Conservation (phyloP, 495 filamentous ascomycete species). For the Podospora pseudocomata region DNA sequence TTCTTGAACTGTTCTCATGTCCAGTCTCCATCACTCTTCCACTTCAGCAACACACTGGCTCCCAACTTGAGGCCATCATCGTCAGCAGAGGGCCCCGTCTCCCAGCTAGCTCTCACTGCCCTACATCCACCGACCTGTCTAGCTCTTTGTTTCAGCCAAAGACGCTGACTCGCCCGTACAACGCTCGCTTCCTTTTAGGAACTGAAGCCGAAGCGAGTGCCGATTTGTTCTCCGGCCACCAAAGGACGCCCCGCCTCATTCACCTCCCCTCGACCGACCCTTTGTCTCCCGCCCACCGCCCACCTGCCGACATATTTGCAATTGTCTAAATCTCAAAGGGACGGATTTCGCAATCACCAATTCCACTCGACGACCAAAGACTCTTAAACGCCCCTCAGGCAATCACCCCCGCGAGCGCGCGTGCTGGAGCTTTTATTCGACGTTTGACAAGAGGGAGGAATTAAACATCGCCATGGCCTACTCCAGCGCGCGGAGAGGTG, state of each 20-base stretch:
- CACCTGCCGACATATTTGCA: not conserved
- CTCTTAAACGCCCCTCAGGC: not conserved
- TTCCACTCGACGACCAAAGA: not conserved
- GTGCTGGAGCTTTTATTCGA: not conserved
- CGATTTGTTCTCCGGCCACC: slow-evolving; percentile 2
- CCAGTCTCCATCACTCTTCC: slow-evolving; percentile 7
- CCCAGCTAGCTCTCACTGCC: not conserved
- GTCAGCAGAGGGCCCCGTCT: not conserved
- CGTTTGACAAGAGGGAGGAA: slow-evolving; percentile 1
- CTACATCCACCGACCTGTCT: not conserved
- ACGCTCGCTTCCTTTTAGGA: slow-evolving; percentile 1
- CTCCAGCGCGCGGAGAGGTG: slow-evolving; percentile 62
- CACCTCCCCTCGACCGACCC: not conserved
- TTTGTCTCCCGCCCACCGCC: slow-evolving; percentile 4
- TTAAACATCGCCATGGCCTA: slow-evolving; percentile 56
- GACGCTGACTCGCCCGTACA: slow-evolving; percentile 15
- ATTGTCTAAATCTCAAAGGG: not conserved
- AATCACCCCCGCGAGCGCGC: not conserved
- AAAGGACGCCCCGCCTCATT: not conserved
- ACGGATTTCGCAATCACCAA: not conserved
- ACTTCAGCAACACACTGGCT: not conserved
- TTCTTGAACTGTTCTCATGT: slow-evolving; percentile 17
- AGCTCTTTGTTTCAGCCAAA: slow-evolving; percentile 9
- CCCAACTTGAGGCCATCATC: slow-evolving; percentile 18
- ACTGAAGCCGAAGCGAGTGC: slow-evolving; percentile 13